Base-by-base conservation (phyloP, 805 yeast species). In the Yamadazyma kitorensis region DNA sequence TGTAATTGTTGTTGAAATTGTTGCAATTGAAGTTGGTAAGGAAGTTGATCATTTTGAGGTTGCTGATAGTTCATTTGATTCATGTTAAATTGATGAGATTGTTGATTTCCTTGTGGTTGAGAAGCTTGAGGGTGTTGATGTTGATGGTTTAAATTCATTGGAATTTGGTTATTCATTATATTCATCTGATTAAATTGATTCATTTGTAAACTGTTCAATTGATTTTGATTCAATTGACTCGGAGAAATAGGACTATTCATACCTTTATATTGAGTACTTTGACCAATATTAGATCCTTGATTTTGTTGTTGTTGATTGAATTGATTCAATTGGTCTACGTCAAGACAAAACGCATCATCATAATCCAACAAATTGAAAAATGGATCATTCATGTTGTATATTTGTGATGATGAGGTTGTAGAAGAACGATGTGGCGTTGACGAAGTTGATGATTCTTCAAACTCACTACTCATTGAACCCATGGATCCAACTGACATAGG, bases 321-420 rank as follows among this genome's bases (percentile, higher is more conserved):
- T 30, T 17, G 31, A 33, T 8, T 17, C 14, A 19, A 25, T 46
- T 67, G 72, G 36, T 66, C 72, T 10, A 59, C 49, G 42, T 66
- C 72, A 35, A 66, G 57, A 45, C 73, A 66, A 41, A 45, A 66
- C 22, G 64, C 70, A 37, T 66, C 72, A 40, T 66, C 72, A 41
- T 62, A 65, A 41, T 65, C 70, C 11, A 40, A 29, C 18, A 29
- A 25, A 14, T 24, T 29, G 13, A 34, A 34, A 24, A 29, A 34
- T 7, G 24, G 24, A 20, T 31, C 34, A 14, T 25, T n/a, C 25
- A 23, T 23, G 12, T 13, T n/a, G 22, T 10, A 19, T 7, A 19
- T 19, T 19, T 6, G 6, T 19, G 22, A 19, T 19, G 22, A 7
- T 19, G 22, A 19, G 22, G 22, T n/a, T n/a, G n/a, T n/a, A 10